Conservation (phyloP, 2,329 filamentous ascomycete species). For the Exophiala sideris region DNA sequence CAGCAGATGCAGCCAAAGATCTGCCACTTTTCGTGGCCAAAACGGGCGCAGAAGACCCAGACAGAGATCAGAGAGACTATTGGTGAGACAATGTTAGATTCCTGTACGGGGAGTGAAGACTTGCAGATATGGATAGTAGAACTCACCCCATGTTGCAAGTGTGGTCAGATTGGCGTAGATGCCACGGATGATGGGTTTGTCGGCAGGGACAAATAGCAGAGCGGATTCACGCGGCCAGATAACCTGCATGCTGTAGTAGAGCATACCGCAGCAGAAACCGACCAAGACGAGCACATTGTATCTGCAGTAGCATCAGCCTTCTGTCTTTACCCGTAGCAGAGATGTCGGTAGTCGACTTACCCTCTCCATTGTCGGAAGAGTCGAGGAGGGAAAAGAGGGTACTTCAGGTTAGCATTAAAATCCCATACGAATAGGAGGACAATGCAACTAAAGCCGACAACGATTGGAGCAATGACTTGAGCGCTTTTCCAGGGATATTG, state of each 20-base stretch:
- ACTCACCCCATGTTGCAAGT: conserved; percentile 12
- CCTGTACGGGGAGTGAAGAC: neutral
- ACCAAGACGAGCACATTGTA: conserved; percentile 41
- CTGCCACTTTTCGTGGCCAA: conserved; percentile 18
- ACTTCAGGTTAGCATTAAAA: conserved; percentile 35
- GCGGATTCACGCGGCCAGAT: conserved; percentile 40
- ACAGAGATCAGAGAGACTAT: conserved; percentile 17
- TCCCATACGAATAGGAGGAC: conserved; percentile 39
- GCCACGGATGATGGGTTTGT: conserved; percentile 12
- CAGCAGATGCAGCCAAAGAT: conserved; percentile 14
- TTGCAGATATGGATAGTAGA: neutral
- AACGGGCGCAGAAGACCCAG: conserved; percentile 13
- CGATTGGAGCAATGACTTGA: conserved; percentile 35
- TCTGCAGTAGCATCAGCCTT: conserved; percentile 27
- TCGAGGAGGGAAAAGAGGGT: conserved; percentile 42
- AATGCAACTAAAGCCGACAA: conserved; percentile 38
- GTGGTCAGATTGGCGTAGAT: conserved; percentile 11
- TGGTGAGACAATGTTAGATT: neutral
- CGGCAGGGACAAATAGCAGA: conserved; percentile 10
- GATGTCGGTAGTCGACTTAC: neutral
- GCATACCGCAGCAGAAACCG: conserved; percentile 43
- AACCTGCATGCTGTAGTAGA: conserved; percentile 46
- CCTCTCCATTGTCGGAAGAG: conserved; percentile 39
- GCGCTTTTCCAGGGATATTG: conserved; percentile 42
- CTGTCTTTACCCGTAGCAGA: neutral